These are phyloP conservation scores for Cryptosporidium bovis DNA, from an alignment of 169 alveolate genomes.

Conservation along the genomic window DNA sequence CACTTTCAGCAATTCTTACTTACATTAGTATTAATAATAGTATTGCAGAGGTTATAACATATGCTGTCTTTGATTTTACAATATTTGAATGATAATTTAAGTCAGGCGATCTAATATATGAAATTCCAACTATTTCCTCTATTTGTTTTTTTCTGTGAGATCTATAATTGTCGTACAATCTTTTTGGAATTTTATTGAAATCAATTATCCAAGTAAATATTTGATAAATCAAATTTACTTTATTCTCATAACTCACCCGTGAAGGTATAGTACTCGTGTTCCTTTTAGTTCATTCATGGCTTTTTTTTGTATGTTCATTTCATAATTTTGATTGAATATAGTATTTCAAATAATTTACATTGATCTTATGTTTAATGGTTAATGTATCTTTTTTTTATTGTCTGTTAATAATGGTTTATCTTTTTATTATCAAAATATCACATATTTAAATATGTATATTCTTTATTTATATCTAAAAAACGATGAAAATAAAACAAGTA, in stretches of 20 bases:
- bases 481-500: too few relatives aligned
- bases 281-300: constrained; percentile 28
- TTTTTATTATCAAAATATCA: too few relatives aligned
- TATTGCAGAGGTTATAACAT: constrained; percentile 21
- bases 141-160: constrained; percentile 63
- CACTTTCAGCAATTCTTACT: not conserved
- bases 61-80: constrained; percentile 45
- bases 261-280: constrained; percentile 46
- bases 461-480: too few relatives aligned
- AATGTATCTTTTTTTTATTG: too few relatives aligned
- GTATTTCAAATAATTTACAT: too few relatives aligned
- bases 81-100: constrained; percentile 23
- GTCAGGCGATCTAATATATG: constrained; percentile 62
- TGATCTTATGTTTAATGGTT: too few relatives aligned
- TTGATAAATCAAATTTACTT: not conserved
- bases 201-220: not conserved
- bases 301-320: too few relatives aligned
- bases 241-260: constrained; percentile 37
- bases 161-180: constrained; percentile 42
- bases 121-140: constrained; percentile 70
- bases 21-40: constrained; percentile 50
- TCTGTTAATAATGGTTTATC: too few relatives aligned
- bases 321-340: too few relatives aligned
- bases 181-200: constrained; percentile 1
- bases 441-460: too few relatives aligned